phyloP scores from a whole-genome alignment of 163 green algal genomes.

The Volvox carteri region DNA sequence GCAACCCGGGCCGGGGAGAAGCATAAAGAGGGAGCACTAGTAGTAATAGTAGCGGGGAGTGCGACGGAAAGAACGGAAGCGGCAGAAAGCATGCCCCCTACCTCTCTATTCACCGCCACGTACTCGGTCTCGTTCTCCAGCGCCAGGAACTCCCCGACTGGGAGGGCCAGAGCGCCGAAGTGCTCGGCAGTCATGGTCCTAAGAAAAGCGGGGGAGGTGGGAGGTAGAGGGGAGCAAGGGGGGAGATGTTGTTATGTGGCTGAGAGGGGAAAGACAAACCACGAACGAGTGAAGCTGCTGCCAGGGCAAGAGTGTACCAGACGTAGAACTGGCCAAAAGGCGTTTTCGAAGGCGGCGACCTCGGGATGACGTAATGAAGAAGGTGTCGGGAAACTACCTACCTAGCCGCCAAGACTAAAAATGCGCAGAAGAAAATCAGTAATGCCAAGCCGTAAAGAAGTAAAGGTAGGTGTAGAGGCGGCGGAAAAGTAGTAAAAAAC shows the following conservation, averaged over 20 bases:
- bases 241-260: background rate
- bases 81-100: background rate
- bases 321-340: too few species aligned
- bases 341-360: too few species aligned
- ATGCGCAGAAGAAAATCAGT: too few species aligned
- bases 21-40: too few species aligned
- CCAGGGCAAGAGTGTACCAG: too few species aligned
- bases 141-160: constrained; percentile 89
- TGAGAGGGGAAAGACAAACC: background rate
- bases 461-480: too few species aligned
- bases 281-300: background rate
- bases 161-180: constrained; percentile 87
- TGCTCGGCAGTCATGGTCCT: constrained; percentile 87
- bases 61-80: background rate
- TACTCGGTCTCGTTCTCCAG: constrained; percentile 88
- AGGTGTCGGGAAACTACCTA: too few species aligned
- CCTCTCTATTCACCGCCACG: constrained; percentile 55
- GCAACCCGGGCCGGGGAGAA: too few species aligned
- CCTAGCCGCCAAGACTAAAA: too few species aligned
- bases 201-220: background rate
- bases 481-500: too few species aligned
- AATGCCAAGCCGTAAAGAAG: too few species aligned
- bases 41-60: background rate
- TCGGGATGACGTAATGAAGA: too few species aligned
- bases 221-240: background rate